Base-by-base conservation (phyloP, 345 rosid species). In the Gynandropsis gynandra region DNA sequence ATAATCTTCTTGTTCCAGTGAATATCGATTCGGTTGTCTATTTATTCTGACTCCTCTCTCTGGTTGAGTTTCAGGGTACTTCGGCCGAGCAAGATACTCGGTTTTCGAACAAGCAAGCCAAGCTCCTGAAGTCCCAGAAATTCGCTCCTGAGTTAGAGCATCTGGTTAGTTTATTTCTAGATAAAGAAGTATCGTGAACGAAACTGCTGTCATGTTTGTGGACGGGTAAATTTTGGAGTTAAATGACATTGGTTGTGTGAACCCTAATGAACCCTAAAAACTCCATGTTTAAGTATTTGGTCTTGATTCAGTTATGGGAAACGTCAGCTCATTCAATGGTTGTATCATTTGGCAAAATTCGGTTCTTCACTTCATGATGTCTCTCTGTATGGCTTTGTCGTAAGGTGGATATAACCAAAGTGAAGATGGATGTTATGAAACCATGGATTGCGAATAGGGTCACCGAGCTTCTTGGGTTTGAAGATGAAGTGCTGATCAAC, bases 51-150 rank as follows among this genome's bases (percentile, higher is more conserved):
- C 48, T 27, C 40, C 1, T 12, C 1, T 12, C 32, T 42, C 63
- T 34, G 6, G 55, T 4, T 34, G 44, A 7, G 34, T 9, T 46
- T 39, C 38, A 93, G 99, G 99, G 99, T 17, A 85, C 99, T 32
- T 85, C 97, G 50, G 95, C 95, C 13, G 99, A 93, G 51, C 99
- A 93, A 56, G 99, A 93, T 66, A 88, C 97, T 50, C 77, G 99
- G 59, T 93, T 88, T 71, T 93, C 99, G 21, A 93, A 93, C 83
- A 93, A 93, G 80, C 97, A 93, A 66, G 97, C 94, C 5, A 88
- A 83, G 73, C 79, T 93, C 24, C 19, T 88, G 73, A 93, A 93
- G 59, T 76, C 95, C 56, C 97, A 85, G 80, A 93, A 93, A 75
- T 88, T 93, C 36, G 73, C 94, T 47, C 66, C 95, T 9, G 93